phyloP scores from a whole-genome alignment of 2,329 filamentous ascomycete species.

The Cytospora piceae region DNA sequence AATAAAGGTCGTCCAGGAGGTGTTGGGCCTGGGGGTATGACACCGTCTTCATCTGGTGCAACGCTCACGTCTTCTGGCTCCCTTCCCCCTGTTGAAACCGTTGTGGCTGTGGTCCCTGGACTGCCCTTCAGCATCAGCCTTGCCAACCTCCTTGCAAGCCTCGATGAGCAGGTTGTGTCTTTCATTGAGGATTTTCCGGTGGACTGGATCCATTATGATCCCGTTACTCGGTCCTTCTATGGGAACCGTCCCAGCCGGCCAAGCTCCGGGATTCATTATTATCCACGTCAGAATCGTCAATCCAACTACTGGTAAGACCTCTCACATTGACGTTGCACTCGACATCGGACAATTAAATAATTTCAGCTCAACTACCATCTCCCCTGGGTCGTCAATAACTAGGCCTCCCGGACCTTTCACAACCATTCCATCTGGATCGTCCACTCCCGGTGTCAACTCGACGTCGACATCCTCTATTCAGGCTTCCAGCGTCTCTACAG shows the following conservation, averaged over 20 bases:
- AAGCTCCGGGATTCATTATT: background rate
- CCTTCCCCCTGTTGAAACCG: background rate
- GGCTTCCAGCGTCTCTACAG: background rate
- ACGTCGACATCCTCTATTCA: background rate
- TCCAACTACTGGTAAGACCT: background rate
- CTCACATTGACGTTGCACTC: conserved; percentile 1
- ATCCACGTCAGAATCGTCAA: background rate
- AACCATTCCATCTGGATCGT: background rate
- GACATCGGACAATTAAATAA: background rate
- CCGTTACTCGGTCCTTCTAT: conserved; percentile 18
- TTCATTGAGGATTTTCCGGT: conserved; percentile 9
- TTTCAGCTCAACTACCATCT: background rate
- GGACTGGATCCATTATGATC: conserved; percentile 15
- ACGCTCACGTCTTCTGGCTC: conserved; percentile 1
- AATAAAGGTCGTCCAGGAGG: background rate
- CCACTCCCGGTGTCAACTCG: background rate
- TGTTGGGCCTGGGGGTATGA: too few relatives aligned
- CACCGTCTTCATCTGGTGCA: background rate
- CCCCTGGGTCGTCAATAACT: background rate
- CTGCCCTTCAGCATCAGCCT: conserved; percentile 15
- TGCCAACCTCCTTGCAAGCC: background rate
- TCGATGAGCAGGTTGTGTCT: conserved; percentile 3
- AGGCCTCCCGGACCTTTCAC: background rate
- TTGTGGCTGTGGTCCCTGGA: background rate
- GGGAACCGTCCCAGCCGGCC: background rate